These are phyloP conservation scores for Penicillium psychrosexuale DNA, from an alignment of 2,329 filamentous ascomycete species.

Conservation along the genomic window DNA sequence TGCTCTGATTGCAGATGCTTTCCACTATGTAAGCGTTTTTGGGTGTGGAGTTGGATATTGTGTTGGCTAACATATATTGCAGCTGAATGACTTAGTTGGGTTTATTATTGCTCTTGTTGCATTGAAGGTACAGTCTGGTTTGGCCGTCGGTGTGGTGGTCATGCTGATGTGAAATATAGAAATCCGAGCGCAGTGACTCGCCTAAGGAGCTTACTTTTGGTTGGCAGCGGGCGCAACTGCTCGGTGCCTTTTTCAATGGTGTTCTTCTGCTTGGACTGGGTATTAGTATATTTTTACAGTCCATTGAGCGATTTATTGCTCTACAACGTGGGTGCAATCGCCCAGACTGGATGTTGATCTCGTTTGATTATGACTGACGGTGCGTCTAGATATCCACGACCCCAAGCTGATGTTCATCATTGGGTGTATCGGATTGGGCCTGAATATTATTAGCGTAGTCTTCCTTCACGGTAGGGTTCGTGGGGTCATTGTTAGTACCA, in stretches of 20 bases:
- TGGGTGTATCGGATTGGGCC: conserved; percentile 61
- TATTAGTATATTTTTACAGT: conserved; percentile 69
- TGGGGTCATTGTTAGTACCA: background rate
- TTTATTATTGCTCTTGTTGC: conserved; percentile 66
- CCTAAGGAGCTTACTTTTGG: conserved; percentile 65
- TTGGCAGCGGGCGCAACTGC: conserved; percentile 70
- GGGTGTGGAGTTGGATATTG: too few species aligned
- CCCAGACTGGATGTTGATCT: background rate
- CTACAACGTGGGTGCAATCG: conserved; percentile 26
- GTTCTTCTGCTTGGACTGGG: conserved; percentile 70
- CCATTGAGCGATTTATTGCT: conserved; percentile 58
- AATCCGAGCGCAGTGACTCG: conserved; percentile 57
- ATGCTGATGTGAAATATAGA: conserved; percentile 30
- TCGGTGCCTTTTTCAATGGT: conserved; percentile 79
- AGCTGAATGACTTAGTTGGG: conserved; percentile 69
- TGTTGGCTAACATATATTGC: conserved; percentile 8
- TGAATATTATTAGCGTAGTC: conserved; percentile 65
- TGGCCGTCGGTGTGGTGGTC: background rate
- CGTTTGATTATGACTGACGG: conserved; percentile 3
- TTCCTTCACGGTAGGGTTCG: conserved; percentile 59
- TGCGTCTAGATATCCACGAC: conserved; percentile 56
- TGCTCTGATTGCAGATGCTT: conserved; percentile 71
- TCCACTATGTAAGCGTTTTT: conserved; percentile 64
- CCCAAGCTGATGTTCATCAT: conserved; percentile 67
- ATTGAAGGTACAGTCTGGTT: conserved; percentile 49